A percentile compares a stretch with the other conserved stretches of the same genome.
Conservation (phyloP, 352 stramenopile genomes). For the Globisporangium abappressorium region DNA sequence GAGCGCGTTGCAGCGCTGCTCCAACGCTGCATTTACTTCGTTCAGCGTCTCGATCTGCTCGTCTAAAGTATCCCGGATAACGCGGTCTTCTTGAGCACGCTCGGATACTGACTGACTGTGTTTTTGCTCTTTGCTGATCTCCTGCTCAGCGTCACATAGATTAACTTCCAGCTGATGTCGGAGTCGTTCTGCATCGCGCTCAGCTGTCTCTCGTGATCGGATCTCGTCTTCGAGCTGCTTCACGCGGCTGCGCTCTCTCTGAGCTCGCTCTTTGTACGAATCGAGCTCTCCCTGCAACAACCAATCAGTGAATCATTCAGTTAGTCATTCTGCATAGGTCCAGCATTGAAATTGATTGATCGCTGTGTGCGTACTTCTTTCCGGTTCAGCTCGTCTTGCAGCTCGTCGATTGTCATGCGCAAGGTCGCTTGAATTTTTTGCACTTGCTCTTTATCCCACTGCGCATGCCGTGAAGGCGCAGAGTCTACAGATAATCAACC, state of each 20-base stretch:
- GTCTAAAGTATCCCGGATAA: slow-evolving; percentile 51
- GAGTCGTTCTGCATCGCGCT: slow-evolving; percentile 28
- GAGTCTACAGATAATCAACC: slow-evolving; percentile 1
- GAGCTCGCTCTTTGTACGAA: slow-evolving; percentile 42
- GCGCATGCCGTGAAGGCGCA: slow-evolving; percentile 18
- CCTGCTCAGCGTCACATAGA: slow-evolving; percentile 51
- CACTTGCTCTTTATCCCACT: slow-evolving; percentile 73
- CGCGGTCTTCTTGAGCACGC: slow-evolving; percentile 48
- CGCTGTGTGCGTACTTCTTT: slow-evolving; percentile 33
- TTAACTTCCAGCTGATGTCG: slow-evolving; percentile 49
- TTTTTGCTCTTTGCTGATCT: slow-evolving; percentile 53
- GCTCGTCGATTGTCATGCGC: slow-evolving; percentile 67
- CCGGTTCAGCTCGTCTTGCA: slow-evolving; percentile 69
- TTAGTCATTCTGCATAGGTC: neutral
- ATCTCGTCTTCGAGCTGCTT: slow-evolving; percentile 60
- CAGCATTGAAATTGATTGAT: neutral
- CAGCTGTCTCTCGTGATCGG: slow-evolving; percentile 34
- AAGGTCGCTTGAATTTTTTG: slow-evolving; percentile 73
- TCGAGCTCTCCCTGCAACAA: slow-evolving; percentile 34
- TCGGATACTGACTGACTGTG: slow-evolving; percentile 43
- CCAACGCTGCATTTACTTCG: slow-evolving; percentile 69
- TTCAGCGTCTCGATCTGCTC: slow-evolving; percentile 69
- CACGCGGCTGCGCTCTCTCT: slow-evolving; percentile 48
- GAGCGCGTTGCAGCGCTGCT: slow-evolving; percentile 67
- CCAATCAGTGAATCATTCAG: neutral